Percentiles rank a stretch among this genome's conserved stretches.
Evolutionary conservation across 331 rosid genomes (phyloP).

Genomic region (Malus hybrid): DNA sequence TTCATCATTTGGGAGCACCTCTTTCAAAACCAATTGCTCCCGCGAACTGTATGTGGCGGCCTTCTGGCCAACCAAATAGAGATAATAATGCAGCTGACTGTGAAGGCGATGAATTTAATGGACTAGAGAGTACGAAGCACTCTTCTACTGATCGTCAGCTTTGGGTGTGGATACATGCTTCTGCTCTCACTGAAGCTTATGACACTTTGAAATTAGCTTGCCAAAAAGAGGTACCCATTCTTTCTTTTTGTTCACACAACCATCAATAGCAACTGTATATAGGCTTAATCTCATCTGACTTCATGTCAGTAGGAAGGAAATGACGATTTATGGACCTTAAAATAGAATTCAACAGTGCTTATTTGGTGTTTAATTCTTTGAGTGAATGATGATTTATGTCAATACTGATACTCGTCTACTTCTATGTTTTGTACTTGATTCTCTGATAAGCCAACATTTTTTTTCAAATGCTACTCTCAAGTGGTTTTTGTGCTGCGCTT

Average conservation of each 20-base stretch:
- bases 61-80: too few relatives aligned
- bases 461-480: neutral
- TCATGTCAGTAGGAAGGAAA: too few relatives aligned
- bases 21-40: slow-evolving; percentile 25
- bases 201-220: slow-evolving; percentile 62
- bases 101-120: too few relatives aligned
- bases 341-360: neutral
- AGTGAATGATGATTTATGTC: neutral
- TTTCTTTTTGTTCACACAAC: neutral
- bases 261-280: neutral
- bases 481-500: neutral
- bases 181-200: slow-evolving; percentile 61
- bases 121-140: too few relatives aligned
- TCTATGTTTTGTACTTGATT: too few relatives aligned
- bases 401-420: too few relatives aligned
- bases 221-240: slow-evolving; percentile 45
- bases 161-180: slow-evolving; percentile 12
- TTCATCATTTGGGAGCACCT: slow-evolving; percentile 48
- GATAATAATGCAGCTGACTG: too few relatives aligned
- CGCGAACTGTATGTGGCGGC: too few relatives aligned
- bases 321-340: neutral
- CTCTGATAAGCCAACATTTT: too few relatives aligned
- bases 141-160: too few relatives aligned
- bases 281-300: neutral
- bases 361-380: neutral